These are phyloP conservation scores for Cardiospermum halicacabum DNA, from an alignment of 345 rosid genomes.

Conservation along the genomic window DNA sequence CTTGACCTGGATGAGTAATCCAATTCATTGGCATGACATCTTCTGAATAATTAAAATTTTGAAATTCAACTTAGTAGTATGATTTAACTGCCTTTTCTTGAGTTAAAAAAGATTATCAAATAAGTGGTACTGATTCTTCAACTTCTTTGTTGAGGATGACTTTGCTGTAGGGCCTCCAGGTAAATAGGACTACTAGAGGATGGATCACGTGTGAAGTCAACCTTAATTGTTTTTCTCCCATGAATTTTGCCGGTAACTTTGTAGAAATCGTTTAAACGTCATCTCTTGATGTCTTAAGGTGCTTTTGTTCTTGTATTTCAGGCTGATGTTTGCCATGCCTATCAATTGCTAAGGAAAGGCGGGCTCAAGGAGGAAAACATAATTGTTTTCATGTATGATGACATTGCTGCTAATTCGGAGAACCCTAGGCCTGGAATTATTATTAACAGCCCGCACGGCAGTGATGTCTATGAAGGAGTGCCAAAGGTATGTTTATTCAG, in stretches of 20 bases:
- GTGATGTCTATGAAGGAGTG: conserved; percentile 83
- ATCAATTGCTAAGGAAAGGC: conserved; percentile 84
- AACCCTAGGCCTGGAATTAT: conserved; percentile 86
- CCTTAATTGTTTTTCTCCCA: background rate
- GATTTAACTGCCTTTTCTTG: background rate
- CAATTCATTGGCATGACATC: background rate
- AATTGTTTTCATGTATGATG: conserved; percentile 92
- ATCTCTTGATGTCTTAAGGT: background rate
- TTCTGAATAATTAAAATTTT: background rate
- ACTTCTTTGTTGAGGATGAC: background rate
- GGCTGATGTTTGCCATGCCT: conserved; percentile 96
- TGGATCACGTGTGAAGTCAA: background rate
- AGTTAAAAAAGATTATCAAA: background rate
- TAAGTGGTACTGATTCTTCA: background rate
- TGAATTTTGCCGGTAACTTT: background rate
- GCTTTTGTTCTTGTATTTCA: conserved; percentile 16
- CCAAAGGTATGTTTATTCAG: conserved; percentile 66
- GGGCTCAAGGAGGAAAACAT: conserved; percentile 93
- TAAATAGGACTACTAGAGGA: background rate
- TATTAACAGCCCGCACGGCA: conserved; percentile 74
- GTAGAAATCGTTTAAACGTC: background rate
- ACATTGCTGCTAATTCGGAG: conserved; percentile 63
- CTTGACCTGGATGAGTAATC: background rate
- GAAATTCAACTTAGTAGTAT: background rate
- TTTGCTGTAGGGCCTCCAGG: background rate